Evolutionary conservation across 768 basidiomycete genomes (phyloP).

Genomic region (Butyriboletus loyo): DNA sequence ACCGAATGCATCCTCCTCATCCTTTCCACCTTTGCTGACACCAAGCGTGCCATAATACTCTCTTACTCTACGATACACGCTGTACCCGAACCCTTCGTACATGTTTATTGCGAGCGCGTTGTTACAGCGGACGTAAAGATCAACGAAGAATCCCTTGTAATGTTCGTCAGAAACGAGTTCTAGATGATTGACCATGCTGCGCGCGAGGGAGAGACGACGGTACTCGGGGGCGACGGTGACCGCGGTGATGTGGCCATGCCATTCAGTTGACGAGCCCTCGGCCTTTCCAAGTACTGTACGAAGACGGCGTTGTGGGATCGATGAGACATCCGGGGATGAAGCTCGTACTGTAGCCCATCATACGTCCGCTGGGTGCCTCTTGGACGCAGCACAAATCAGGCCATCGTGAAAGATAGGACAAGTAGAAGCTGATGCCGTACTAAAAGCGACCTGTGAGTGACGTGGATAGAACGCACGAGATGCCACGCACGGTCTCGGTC

Average conservation of each 20-base stretch:
- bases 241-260: constrained; percentile 95
- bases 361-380: constrained; percentile 72
- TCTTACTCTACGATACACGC: constrained; percentile 84
- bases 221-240: constrained; percentile 93
- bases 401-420: constrained; percentile 87
- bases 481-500: constrained; percentile 85
- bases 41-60: constrained; percentile 87
- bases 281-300: constrained; percentile 87
- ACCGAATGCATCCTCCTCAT: constrained; percentile 93
- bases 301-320: constrained; percentile 2
- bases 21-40: constrained; percentile 68
- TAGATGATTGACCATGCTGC: constrained; percentile 81
- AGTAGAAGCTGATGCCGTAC: constrained; percentile 88
- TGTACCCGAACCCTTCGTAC: constrained; percentile 93
- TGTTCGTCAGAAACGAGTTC: constrained; percentile 80
- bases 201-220: constrained; percentile 82
- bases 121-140: constrained; percentile 90
- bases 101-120: constrained; percentile 82
- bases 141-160: constrained; percentile 88
- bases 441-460: constrained; percentile 28
- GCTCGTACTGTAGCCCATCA: constrained; percentile 90
- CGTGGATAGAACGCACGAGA: background rate
- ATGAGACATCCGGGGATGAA: constrained; percentile 3
- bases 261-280: constrained; percentile 70
- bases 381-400: constrained; percentile 86